Conservation (phyloP, 2,329 filamentous ascomycete genomes). For the Botryosphaeria agaves region DNA sequence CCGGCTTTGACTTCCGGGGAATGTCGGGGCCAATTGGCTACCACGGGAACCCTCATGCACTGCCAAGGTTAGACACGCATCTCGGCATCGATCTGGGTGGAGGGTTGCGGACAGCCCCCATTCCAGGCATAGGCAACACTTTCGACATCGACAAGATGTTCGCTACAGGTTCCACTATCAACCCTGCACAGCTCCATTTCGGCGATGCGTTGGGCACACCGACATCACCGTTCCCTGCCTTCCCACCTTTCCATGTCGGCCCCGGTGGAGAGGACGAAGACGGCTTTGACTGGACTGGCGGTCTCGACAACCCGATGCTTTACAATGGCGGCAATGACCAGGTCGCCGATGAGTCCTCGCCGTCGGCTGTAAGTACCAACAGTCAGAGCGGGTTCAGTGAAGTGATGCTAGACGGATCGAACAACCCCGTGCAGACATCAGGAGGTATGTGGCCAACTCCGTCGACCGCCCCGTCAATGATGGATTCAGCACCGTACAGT, state of each 20-base stretch:
- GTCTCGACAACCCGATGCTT: slow-evolving; percentile 62
- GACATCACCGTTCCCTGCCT: slow-evolving; percentile 27
- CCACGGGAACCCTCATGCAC: slow-evolving; percentile 46
- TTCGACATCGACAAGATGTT: slow-evolving; percentile 59
- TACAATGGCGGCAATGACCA: slow-evolving; percentile 51
- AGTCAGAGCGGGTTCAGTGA: slow-evolving; percentile 88
- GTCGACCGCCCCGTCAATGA: slow-evolving; percentile 28
- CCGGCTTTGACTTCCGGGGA: slow-evolving; percentile 46
- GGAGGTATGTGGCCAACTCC: slow-evolving; percentile 19
- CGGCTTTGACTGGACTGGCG: slow-evolving; percentile 74
- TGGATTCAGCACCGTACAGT: slow-evolving; percentile 44
- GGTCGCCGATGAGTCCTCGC: slow-evolving; percentile 82
- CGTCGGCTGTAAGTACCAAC: slow-evolving; percentile 86
- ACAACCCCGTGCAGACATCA: slow-evolving; percentile 15
- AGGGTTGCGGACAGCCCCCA: slow-evolving; percentile 63
- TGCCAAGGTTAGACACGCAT: slow-evolving; percentile 73
- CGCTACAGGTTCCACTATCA: slow-evolving; percentile 43
- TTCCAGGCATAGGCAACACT: slow-evolving; percentile 46
- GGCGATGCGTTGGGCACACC: slow-evolving; percentile 51
- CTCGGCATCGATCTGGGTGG: slow-evolving; percentile 46
- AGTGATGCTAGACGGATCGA: slow-evolving; percentile 64
- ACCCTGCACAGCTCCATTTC: slow-evolving; percentile 61
- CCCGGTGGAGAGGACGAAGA: slow-evolving; percentile 49
- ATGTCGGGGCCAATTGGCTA: slow-evolving; percentile 55
- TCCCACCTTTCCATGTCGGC: slow-evolving; percentile 35